Evolutionary conservation across 2,329 filamentous ascomycete genomes (phyloP).

Genomic region (Chaetomium globosum): DNA sequence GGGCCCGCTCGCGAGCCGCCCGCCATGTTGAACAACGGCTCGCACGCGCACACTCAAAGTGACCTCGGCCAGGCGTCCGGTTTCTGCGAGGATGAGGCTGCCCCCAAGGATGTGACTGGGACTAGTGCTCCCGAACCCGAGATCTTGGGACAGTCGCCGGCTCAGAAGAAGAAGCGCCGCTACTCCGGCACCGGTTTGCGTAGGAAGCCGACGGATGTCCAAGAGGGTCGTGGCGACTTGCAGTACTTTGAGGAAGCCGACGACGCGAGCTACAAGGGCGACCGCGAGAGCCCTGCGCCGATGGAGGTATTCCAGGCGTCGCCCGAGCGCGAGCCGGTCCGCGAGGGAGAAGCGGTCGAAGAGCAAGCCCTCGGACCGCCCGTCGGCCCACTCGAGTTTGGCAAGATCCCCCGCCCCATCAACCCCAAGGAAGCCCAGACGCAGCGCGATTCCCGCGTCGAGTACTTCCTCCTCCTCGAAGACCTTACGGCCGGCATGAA

Average conservation of each 20-base stretch:
- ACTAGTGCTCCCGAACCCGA: slow-evolving; percentile 68
- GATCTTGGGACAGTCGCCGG: slow-evolving; percentile 50
- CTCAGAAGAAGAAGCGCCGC: slow-evolving; percentile 63
- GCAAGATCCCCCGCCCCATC: slow-evolving; percentile 60
- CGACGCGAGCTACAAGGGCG: slow-evolving; percentile 76
- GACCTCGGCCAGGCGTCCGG: slow-evolving; percentile 33
- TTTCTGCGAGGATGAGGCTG: slow-evolving; percentile 41
- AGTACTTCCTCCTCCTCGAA: slow-evolving; percentile 91
- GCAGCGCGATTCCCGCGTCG: slow-evolving; percentile 67
- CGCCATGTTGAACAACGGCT: slow-evolving; percentile 20
- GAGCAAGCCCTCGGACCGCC: slow-evolving; percentile 38
- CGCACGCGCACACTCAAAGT: slow-evolving; percentile 36
- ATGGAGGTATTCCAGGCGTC: slow-evolving; percentile 23
- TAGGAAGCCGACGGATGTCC: slow-evolving; percentile 71
- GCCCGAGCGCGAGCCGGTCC: slow-evolving; percentile 5
- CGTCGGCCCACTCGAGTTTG: slow-evolving; percentile 40
- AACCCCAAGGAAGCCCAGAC: slow-evolving; percentile 78
- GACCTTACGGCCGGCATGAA: slow-evolving; percentile 97
- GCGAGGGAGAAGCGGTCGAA: background rate
- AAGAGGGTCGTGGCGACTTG: slow-evolving; percentile 71
- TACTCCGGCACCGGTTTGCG: slow-evolving; percentile 87
- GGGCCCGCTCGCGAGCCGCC: slow-evolving; percentile 19
- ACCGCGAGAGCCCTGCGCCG: slow-evolving; percentile 46
- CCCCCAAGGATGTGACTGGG: slow-evolving; percentile 60
- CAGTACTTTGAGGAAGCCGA: slow-evolving; percentile 90